Evolutionary conservation across 176 grass and related monocot species (phyloP).

Genomic region (Themeda triandra): DNA sequence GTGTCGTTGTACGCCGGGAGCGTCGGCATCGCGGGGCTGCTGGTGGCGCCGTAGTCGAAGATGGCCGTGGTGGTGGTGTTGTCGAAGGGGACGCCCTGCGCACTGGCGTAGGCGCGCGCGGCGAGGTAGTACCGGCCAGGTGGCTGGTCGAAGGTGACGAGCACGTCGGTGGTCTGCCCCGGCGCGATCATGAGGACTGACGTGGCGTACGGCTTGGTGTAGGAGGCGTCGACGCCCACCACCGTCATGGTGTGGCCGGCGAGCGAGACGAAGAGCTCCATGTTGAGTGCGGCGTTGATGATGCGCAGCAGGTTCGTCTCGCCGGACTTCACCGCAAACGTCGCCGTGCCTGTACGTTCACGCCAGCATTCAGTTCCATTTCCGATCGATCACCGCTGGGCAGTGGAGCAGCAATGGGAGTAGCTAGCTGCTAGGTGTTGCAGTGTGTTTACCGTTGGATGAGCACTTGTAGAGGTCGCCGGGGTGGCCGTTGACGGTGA

Average conservation of each 20-base stretch:
- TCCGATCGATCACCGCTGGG: not conserved
- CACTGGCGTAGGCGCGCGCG: constrained; percentile 68
- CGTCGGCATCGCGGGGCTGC: constrained; percentile 38
- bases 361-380: not conserved
- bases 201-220: constrained; percentile 72
- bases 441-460: constrained; percentile 29
- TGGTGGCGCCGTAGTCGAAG: no score
- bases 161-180: constrained; percentile 92
- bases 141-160: constrained; percentile 66
- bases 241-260: constrained; percentile 89
- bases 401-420: no score
- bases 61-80: constrained; percentile 87
- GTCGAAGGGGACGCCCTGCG: constrained; percentile 78
- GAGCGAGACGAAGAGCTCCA: constrained; percentile 77
- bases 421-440: no score
- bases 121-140: constrained; percentile 69
- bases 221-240: constrained; percentile 75
- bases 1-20: constrained; percentile 93
- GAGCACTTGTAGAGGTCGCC: constrained; percentile 94
- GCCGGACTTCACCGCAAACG: constrained; percentile 62
- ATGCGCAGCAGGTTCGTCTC: constrained; percentile 86
- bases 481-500: constrained; percentile 92
- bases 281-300: constrained; percentile 90
- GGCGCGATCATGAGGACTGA: constrained; percentile 65
- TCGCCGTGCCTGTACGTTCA: constrained; percentile 35